Conservation (phyloP, 805 yeast genomes). For the Yueomyces sinensis region DNA sequence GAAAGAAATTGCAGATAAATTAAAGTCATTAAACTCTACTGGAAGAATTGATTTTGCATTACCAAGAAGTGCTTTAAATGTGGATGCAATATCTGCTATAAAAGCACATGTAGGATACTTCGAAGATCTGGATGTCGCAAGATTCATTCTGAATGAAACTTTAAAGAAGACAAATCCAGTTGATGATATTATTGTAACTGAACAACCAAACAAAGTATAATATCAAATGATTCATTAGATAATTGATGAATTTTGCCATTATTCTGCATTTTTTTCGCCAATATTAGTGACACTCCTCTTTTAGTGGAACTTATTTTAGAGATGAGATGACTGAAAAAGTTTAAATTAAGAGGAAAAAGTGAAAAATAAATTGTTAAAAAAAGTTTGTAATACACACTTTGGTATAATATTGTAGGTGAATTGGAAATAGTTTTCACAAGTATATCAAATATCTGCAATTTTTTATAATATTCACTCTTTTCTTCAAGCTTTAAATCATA, state of each 20-base stretch:
- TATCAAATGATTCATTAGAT: too few relatives aligned
- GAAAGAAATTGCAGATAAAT: conserved; percentile 22
- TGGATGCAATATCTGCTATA: conserved; percentile 66
- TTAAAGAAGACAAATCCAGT: conserved; percentile 2
- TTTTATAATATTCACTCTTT: too few relatives aligned
- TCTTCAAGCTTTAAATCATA: too few relatives aligned
- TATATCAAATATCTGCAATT: too few relatives aligned
- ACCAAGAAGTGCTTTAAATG: conserved; percentile 67
- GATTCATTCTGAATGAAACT: conserved; percentile 57
- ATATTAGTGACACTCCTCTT: too few relatives aligned
- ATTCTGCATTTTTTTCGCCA: too few relatives aligned
- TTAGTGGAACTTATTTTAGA: too few relatives aligned
- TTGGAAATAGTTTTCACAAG: too few relatives aligned
- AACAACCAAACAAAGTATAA: too few relatives aligned
- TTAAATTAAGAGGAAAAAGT: not conserved
- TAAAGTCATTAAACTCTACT: conserved; percentile 43
- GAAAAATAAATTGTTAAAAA: not conserved
- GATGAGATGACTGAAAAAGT: not conserved
- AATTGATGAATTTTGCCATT: too few relatives aligned
- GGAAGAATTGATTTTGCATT: conserved; percentile 77
- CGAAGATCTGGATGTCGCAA: conserved; percentile 75
- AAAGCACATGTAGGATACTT: conserved; percentile 84
- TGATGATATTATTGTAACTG: conserved; percentile 1
- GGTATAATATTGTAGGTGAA: too few relatives aligned
- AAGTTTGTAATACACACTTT: too few relatives aligned